These are phyloP conservation scores for Exophiala alcalophila DNA, from an alignment of 2,329 filamentous ascomycete genomes.

Conservation along the genomic window DNA sequence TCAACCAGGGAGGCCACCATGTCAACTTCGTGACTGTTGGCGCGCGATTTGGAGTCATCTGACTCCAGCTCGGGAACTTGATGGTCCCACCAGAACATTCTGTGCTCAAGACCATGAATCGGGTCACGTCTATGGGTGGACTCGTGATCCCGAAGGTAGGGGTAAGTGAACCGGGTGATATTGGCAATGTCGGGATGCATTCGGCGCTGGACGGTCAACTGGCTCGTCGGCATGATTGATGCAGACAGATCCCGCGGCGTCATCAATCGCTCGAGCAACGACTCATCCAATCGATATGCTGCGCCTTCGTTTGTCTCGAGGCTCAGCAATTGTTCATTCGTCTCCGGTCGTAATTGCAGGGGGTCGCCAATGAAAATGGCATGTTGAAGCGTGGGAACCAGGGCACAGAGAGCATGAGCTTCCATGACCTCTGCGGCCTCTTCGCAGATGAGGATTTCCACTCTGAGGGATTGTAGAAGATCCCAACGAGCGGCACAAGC, in stretches of 20 bases:
- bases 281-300: conserved; percentile 56
- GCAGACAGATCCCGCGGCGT: conserved; percentile 22
- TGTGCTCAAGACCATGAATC: conserved; percentile 29
- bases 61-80: conserved; percentile 28
- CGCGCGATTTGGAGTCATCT: conserved; percentile 30
- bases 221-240: conserved; percentile 26
- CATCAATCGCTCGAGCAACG: conserved; percentile 59
- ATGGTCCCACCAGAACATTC: conserved; percentile 36
- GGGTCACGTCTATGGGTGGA: conserved; percentile 13
- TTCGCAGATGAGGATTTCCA: conserved; percentile 57
- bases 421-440: conserved; percentile 69
- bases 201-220: conserved; percentile 33
- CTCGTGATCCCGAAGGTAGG: conserved; percentile 30
- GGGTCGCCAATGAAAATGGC: conserved; percentile 50
- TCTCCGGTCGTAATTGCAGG: conserved; percentile 33
- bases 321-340: conserved; percentile 46
- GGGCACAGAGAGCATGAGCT: conserved; percentile 56
- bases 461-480: conserved; percentile 28
- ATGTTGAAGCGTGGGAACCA: conserved; percentile 61
- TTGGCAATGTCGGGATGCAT: conserved; percentile 36
- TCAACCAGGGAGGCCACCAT: conserved; percentile 33
- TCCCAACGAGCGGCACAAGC: conserved; percentile 31
- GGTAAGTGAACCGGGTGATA: conserved; percentile 33
- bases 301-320: conserved; percentile 49
- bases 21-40: conserved; percentile 33